phyloP scores from a whole-genome alignment of 805 yeast genomes.

The Wilhelminamyces savonicus region DNA sequence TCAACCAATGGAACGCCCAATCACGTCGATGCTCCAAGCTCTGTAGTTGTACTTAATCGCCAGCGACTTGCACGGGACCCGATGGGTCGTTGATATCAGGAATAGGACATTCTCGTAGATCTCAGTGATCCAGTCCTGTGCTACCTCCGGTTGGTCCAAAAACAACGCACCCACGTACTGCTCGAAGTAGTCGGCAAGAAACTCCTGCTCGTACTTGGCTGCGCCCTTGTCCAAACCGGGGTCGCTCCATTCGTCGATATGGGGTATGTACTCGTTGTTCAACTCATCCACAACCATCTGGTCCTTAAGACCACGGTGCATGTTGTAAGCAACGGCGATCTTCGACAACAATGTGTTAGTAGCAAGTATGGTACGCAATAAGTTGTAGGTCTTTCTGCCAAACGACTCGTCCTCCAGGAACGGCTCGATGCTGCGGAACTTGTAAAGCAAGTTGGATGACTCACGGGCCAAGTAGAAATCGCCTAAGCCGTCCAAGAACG shows the following conservation, averaged over 20 bases:
- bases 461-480: slow-evolving; percentile 34
- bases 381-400: slow-evolving; percentile 21
- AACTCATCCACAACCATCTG: slow-evolving; percentile 14
- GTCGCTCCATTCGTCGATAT: slow-evolving; percentile 5
- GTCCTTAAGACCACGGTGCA: slow-evolving; percentile 30
- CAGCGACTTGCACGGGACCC: slow-evolving; percentile 3
- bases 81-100: slow-evolving; percentile 17
- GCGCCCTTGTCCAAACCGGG: slow-evolving; percentile 6
- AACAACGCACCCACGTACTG: slow-evolving; percentile 37
- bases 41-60: slow-evolving; percentile 14
- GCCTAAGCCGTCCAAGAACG: slow-evolving; percentile 36
- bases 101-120: slow-evolving; percentile 24
- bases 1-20: slow-evolving; percentile 17
- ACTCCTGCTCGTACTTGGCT: slow-evolving; percentile 32
- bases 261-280: slow-evolving; percentile 22
- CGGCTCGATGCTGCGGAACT: slow-evolving; percentile 13
- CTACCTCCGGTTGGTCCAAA: slow-evolving; percentile 30
- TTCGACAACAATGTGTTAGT: slow-evolving; percentile 33
- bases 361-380: slow-evolving; percentile 26
- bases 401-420: slow-evolving; percentile 9
- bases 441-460: slow-evolving; percentile 27
- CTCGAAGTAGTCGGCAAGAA: slow-evolving; percentile 37
- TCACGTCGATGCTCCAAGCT: slow-evolving; percentile 26
- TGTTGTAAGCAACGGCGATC: slow-evolving; percentile 27
- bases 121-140: slow-evolving; percentile 25